phyloP scores from a whole-genome alignment of 257 asterid genomes.

The Mentha longifolia region DNA sequence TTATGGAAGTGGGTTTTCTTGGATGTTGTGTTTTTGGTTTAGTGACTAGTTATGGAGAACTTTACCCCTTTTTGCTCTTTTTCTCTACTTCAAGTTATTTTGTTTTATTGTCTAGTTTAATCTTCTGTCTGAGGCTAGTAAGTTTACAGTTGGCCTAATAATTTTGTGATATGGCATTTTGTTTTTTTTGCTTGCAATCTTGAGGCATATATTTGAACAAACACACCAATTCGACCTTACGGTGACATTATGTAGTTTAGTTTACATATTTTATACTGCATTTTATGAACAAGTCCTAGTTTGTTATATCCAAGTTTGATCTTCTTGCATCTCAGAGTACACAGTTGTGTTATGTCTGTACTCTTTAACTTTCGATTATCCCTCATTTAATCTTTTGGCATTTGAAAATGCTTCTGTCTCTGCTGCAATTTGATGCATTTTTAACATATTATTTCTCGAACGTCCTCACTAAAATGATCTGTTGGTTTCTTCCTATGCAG shows the following conservation, averaged over 20 bases:
- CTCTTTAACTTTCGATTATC: background rate
- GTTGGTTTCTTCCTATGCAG: conserved; percentile 52
- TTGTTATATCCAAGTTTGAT: background rate
- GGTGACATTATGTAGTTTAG: background rate
- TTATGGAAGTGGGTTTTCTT: conserved; percentile 10
- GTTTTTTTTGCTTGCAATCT: background rate
- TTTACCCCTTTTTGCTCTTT: background rate
- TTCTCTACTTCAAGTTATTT: background rate
- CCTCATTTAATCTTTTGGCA: background rate
- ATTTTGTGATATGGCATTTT: background rate
- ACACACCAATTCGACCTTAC: too few species aligned
- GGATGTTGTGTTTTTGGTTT: background rate
- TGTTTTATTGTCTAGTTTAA: background rate
- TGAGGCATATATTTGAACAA: background rate
- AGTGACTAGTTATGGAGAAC: background rate
- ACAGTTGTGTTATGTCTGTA: background rate
- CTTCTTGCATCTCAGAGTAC: background rate
- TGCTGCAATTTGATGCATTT: background rate
- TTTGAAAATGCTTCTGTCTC: background rate
- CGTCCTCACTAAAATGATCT: conserved; percentile 8
- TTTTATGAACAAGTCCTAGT: background rate
- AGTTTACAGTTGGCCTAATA: background rate
- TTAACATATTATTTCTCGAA: background rate
- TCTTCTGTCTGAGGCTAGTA: background rate
- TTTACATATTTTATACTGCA: conserved; percentile 3